A percentile compares a stretch with the other conserved stretches of the same genome.
Conservation (phyloP, 805 yeast genomes). For the Starmera caribaea region DNA sequence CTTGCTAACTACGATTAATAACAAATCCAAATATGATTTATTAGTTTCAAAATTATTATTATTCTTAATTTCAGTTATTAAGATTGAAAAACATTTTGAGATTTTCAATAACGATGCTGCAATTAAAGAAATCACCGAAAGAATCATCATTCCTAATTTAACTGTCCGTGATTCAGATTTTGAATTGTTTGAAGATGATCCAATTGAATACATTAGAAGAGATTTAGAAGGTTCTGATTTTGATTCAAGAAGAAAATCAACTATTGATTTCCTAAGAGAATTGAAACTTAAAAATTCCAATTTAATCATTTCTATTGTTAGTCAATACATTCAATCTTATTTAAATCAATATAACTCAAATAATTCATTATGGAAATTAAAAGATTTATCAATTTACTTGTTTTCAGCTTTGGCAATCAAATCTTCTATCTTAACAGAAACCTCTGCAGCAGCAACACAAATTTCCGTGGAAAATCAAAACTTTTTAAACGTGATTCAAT, state of each 20-base stretch:
- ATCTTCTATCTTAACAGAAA: conserved; percentile 35
- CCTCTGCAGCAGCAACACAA: conserved; percentile 63
- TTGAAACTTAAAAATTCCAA: conserved; percentile 71
- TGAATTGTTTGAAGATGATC: conserved; percentile 94
- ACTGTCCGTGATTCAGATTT: conserved; percentile 80
- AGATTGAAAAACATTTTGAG: conserved; percentile 56
- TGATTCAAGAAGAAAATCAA: conserved; percentile 84
- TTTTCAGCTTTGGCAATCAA: conserved; percentile 88
- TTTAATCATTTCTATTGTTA: conserved; percentile 63
- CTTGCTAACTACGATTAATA: conserved; percentile 53
- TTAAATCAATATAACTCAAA: conserved; percentile 39
- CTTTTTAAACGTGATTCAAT: conserved; percentile 70
- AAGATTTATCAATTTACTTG: conserved; percentile 78
- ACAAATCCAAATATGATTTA: conserved; percentile 73
- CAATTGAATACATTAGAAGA: conserved; percentile 83
- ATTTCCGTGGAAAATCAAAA: conserved; percentile 77
- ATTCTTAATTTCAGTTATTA: conserved; percentile 74
- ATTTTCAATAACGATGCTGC: conserved; percentile 54
- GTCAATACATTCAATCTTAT: conserved; percentile 62
- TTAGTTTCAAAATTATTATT: conserved; percentile 72
- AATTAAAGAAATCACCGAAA: conserved; percentile 67
- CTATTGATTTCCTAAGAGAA: conserved; percentile 88
- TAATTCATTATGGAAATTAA: conserved; percentile 64
- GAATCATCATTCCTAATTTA: conserved; percentile 83
- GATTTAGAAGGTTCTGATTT: conserved; percentile 94